Base-by-base conservation (phyloP, 805 yeast species). In the Metschnikowia chrysomelidarum region DNA sequence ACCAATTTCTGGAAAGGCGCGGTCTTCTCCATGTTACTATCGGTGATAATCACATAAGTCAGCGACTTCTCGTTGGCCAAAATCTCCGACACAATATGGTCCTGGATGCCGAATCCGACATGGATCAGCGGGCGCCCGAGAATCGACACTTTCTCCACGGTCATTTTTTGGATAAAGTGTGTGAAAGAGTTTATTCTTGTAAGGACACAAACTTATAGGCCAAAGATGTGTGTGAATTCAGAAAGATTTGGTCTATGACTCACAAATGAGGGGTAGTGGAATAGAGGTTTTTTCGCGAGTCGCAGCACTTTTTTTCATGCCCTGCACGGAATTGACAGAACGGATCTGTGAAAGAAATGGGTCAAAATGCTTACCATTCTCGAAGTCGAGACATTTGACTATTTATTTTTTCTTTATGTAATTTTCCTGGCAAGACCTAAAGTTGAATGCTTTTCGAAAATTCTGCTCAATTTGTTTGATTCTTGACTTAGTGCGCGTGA, bases 41-140 rank as follows among this genome's bases (percentile, higher is more conserved):
- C 98, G 24, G 96, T 87, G 45, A 93, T 75, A 41, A 93, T 69
- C 41, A 89, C 96, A 65, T 93, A 93, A 8, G 98, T 91, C 5
- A 97, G 87, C 5, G 97, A 86, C 32, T 80, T 74, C 50, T 81
- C 71, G 20, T 71, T 69, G 7, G 60, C 50, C 23, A 88, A 67
- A 28, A 82, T 75, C 45, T 85, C 86, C 6, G 68, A 58, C 38
- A 87, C 84, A 36, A 91, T 80, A 51, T 86, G 89, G 40, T 73
- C 69, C 49, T 77, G 80, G 49, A 89, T 80, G 35, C 81, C 76
- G 66, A 80, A 87, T 23, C 98, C 98, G 43, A 93, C 88, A 60
- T 87, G 95, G 62, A 93, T 87, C 39, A 82, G 71, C 36, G 88
- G 88, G 44, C 76, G 63, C 12, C 96, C 95, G 51, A 93, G 73